Percentiles rank a stretch among this genome's conserved stretches.
phyloP scores from a whole-genome alignment of 148 eudicot species.

The Chenopodium quinoa region DNA sequence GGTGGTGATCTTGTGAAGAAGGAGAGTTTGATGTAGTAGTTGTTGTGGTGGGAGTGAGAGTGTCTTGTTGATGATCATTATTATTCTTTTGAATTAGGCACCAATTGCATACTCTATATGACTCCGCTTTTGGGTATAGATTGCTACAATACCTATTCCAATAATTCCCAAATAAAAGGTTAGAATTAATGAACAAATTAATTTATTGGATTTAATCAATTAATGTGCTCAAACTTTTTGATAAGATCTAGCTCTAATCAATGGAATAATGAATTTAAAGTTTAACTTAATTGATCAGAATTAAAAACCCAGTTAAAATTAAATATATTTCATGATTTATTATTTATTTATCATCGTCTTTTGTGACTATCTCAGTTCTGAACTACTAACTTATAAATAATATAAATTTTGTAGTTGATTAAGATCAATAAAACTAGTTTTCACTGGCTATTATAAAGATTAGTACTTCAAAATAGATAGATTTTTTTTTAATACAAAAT shows the following conservation, averaged over 20 bases:
- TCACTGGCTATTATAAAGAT: too few species aligned
- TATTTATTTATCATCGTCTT: too few species aligned
- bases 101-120: constrained; percentile 79
- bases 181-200: background rate
- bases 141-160: constrained; percentile 72
- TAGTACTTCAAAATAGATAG: too few species aligned
- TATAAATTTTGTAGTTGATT: too few species aligned
- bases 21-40: constrained; percentile 33
- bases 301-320: background rate
- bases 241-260: constrained; percentile 1
- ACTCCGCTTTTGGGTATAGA: constrained; percentile 64
- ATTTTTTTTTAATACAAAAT: too few species aligned
- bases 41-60: background rate
- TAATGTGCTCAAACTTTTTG: background rate
- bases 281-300: background rate
- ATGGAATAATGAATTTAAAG: too few species aligned
- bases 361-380: too few species aligned
- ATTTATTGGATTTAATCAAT: background rate
- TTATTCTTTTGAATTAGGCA: constrained; percentile 47
- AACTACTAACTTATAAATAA: too few species aligned
- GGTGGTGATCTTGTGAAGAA: constrained; percentile 28
- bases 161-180: background rate
- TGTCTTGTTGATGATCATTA: background rate
- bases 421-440: too few species aligned
- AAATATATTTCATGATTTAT: background rate